Base-by-base conservation (phyloP, 257 asterid species). In the Ballota nigra region DNA sequence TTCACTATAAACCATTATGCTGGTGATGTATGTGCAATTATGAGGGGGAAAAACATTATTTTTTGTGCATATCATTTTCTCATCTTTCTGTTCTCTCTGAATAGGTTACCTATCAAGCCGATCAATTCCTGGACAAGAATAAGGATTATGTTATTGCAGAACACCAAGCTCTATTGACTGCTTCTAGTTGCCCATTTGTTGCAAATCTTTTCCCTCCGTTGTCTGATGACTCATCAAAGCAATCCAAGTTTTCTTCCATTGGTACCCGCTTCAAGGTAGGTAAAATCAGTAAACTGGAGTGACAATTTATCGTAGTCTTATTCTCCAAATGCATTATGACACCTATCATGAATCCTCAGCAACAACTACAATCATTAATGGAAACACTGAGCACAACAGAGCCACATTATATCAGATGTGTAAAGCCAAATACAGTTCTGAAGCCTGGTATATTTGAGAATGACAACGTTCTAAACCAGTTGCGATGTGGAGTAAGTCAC, bases 401-500 rank as follows among this genome's bases (percentile, higher is more conserved):
- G 75, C 98, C 98, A 56, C 97, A 87, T 78, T 94, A 94, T 53
- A 94, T 94, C 85, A 83, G 98, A 87, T 94, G 98, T 77, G 94
- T 94, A 60, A 94, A 94, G 87, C 98, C 98, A 61, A 94, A 94
- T 58, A 64, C 91, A 55, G 89, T 91, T 73, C 71, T 94, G 71
- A 89, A 91, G 89, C 98, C 98, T 19, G 98, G 92, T 73, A 94
- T 94, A 43, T 91, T 94, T 76, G 98, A 94, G 90, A 94, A 91
- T 76, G 53, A 56, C 79, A 91, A 94, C 56, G 97, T 91, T 84
- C 74, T 94, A 75, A 86, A 87, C 84, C 97, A 94, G 80, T 77
- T 94, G 71, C 79, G 97, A 83, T 94, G 98, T 74, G 97, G 98
- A 78, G 98, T 91, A 86, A 84, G 97, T 81, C 72, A 47, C 51